These are phyloP conservation scores for Ascochyta pisi DNA, from an alignment of 2,329 filamentous ascomycete species.

Conservation along the genomic window DNA sequence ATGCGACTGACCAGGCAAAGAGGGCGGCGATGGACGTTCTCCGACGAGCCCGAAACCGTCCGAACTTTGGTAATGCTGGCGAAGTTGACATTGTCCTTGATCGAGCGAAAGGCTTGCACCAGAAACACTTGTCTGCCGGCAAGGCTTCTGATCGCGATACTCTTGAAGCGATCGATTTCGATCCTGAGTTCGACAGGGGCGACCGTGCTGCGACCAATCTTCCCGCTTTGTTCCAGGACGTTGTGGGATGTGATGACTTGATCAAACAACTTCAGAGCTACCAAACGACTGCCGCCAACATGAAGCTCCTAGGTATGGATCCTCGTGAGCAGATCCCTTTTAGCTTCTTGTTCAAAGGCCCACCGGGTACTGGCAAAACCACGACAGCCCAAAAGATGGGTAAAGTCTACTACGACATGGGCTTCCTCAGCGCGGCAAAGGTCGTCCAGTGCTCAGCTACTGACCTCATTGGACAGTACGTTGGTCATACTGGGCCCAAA, in stretches of 20 bases:
- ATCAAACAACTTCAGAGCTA: conserved; percentile 63
- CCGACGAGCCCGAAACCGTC: conserved; percentile 64
- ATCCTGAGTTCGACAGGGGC: conserved; percentile 64
- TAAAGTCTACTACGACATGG: conserved; percentile 77
- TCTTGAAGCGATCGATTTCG: conserved; percentile 62
- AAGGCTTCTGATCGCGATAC: conserved; percentile 33
- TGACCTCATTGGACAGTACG: conserved; percentile 71
- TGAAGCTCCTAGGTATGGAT: conserved; percentile 62
- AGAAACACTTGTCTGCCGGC: conserved; percentile 50
- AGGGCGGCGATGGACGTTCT: conserved; percentile 65
- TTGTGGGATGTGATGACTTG: conserved; percentile 65
- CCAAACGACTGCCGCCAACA: conserved; percentile 59
- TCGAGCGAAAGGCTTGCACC: conserved; percentile 61
- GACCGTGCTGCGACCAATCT: conserved; percentile 58
- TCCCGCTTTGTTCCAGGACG: conserved; percentile 62
- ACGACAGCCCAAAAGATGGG: conserved; percentile 77
- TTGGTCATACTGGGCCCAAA: conserved; percentile 74
- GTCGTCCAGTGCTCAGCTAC: conserved; percentile 72
- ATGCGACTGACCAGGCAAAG: conserved; percentile 60
- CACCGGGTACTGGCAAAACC: conserved; percentile 76
- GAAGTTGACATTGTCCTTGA: conserved; percentile 75
- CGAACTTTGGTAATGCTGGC: conserved; percentile 75
- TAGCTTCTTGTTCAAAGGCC: conserved; percentile 72
- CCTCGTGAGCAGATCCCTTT: conserved; percentile 67
- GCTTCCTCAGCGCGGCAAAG: conserved; percentile 65